Conservation (phyloP, 768 basidiomycete genomes). For the Tylopilus felleus region DNA sequence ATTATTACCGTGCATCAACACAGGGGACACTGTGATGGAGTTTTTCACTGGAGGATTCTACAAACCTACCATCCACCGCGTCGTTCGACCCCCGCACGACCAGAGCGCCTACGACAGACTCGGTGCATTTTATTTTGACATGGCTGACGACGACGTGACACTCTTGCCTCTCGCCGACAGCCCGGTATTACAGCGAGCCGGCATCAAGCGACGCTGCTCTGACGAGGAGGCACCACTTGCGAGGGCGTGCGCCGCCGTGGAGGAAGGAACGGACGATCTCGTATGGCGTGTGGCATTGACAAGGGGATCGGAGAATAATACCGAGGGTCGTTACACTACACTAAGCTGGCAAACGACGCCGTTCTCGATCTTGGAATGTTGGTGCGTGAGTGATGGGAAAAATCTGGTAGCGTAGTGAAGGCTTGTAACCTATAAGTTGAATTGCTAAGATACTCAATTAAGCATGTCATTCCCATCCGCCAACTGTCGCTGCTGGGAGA, state of each 20-base stretch:
- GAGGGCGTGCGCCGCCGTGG: conserved; percentile 46
- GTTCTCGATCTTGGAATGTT: no score
- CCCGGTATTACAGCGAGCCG: conserved; percentile 44
- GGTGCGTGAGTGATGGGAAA: no score
- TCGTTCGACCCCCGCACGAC: conserved; percentile 53
- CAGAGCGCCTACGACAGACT: conserved; percentile 48
- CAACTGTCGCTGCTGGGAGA: no score
- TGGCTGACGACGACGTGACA: conserved; percentile 48
- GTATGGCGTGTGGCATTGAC: conserved; percentile 48
- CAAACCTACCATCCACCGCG: conserved; percentile 57
- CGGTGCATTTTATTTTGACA: conserved; percentile 54
- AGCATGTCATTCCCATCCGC: no score
- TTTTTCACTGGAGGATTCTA: conserved; percentile 60
- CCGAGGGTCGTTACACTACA: no score
- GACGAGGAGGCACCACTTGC: conserved; percentile 45
- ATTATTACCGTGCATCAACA: conserved; percentile 37
- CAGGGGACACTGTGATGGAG: conserved; percentile 55
- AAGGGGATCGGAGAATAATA: conserved; percentile 36
- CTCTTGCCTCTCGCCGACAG: conserved; percentile 45
- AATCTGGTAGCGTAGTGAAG: no score
- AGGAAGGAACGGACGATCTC: conserved; percentile 46
- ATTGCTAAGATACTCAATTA: no score
- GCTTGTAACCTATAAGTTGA: no score
- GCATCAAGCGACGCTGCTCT: conserved; percentile 36
- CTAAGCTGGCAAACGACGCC: no score